Evolutionary conservation across 441 rosid species (phyloP).

Genomic region (Breynia disticha): DNA sequence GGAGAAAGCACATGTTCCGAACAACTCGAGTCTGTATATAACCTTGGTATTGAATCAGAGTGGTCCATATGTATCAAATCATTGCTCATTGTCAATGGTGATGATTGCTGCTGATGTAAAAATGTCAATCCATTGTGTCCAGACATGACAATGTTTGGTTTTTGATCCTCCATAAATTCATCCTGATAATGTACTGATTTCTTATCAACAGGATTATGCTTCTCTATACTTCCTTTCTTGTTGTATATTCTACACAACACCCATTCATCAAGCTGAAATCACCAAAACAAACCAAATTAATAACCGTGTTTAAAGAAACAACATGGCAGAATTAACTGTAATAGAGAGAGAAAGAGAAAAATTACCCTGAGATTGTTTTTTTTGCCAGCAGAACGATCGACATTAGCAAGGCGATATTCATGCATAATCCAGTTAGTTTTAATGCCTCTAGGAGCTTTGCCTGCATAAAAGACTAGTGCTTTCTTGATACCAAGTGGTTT

Average conservation of each 20-base stretch:
- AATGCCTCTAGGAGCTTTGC: conserved; percentile 78
- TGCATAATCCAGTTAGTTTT: conserved; percentile 98
- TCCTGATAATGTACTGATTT: conserved; percentile 13
- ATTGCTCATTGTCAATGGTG: conserved; percentile 9
- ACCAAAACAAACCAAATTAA: neutral
- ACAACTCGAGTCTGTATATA: conserved; percentile 61
- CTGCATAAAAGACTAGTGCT: conserved; percentile 83
- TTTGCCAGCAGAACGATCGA: conserved; percentile 56
- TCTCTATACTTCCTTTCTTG: conserved; percentile 84
- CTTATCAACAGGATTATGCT: conserved; percentile 26
- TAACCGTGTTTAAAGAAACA: neutral
- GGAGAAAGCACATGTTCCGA: conserved; percentile 77
- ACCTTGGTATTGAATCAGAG: conserved; percentile 50
- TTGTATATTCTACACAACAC: conserved; percentile 82
- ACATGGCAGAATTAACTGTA: too few species aligned
- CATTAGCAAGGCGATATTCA: conserved; percentile 84
- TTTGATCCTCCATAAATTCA: conserved; percentile 29
- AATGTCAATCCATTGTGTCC: conserved; percentile 1
- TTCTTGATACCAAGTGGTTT: conserved; percentile 76
- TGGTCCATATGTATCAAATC: conserved; percentile 33
- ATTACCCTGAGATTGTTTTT: conserved; percentile 54
- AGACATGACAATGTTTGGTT: conserved; percentile 24
- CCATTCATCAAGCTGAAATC: conserved; percentile 88
- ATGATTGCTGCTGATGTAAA: neutral
- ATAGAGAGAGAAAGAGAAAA: too few species aligned